Conservation (phyloP, 352 stramenopile species). For the Pythium sp. region DNA sequence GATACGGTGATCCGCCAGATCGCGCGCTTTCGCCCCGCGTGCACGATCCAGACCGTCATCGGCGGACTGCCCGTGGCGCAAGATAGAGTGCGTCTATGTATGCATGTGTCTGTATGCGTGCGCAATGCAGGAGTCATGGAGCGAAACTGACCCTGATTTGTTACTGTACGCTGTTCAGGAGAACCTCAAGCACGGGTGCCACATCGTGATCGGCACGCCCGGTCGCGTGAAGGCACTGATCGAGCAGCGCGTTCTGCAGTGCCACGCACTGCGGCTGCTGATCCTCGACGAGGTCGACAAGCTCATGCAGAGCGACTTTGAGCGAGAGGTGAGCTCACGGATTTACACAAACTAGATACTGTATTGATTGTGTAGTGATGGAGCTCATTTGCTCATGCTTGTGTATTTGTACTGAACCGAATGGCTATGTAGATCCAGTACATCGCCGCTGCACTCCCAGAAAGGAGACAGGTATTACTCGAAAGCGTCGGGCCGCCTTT, state of each 20-base stretch:
- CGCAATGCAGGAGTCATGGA: no score
- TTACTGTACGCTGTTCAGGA: slow-evolving; percentile 1
- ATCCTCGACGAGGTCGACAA: slow-evolving; percentile 86
- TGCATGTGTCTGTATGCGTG: background rate
- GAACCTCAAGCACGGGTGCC: slow-evolving; percentile 41
- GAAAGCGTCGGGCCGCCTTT: background rate
- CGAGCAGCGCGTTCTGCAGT: slow-evolving; percentile 45
- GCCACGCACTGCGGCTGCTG: slow-evolving; percentile 51
- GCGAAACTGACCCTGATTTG: background rate
- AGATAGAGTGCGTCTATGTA: slow-evolving; percentile 39
- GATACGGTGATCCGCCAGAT: slow-evolving; percentile 60
- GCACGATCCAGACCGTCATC: slow-evolving; percentile 52
- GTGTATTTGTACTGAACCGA: background rate
- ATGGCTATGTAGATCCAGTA: slow-evolving; percentile 42
- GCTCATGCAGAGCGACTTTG: slow-evolving; percentile 61
- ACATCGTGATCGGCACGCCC: slow-evolving; percentile 71
- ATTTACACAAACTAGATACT: background rate
- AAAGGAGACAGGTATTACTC: slow-evolving; percentile 49
- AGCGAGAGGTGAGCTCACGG: slow-evolving; percentile 39
- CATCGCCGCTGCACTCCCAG: slow-evolving; percentile 50
- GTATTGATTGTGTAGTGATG: background rate
- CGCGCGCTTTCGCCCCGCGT: slow-evolving; percentile 31
- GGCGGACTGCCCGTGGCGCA: slow-evolving; percentile 56
- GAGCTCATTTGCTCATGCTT: background rate
- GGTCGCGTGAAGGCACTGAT: slow-evolving; percentile 72